A percentile compares a stretch with the other conserved stretches of the same genome.
These are phyloP conservation scores for Monilinia polystroma DNA, from an alignment of 2,329 filamentous ascomycete species.

Conservation along the genomic window DNA sequence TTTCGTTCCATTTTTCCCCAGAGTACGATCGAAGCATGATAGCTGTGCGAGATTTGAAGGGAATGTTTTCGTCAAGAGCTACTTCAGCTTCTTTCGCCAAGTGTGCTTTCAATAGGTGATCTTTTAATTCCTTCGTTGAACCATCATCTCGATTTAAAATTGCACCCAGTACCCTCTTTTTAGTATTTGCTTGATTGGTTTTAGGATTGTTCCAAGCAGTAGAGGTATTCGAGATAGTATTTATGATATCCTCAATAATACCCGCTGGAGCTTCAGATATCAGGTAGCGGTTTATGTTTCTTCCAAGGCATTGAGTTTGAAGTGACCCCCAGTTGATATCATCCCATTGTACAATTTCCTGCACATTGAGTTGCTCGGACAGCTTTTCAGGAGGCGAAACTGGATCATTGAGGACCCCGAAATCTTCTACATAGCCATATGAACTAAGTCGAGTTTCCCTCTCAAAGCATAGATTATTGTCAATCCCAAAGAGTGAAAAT, in stretches of 20 bases:
- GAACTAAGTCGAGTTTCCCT: conserved; percentile 66
- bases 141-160: not conserved
- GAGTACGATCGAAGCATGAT: conserved; percentile 74
- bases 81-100: conserved; percentile 1
- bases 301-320: conserved; percentile 63
- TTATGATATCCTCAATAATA: not conserved
- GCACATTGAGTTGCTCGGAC: not conserved
- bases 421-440: conserved; percentile 55
- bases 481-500: conserved; percentile 58
- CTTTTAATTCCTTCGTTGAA: not conserved
- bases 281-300: conserved; percentile 59
- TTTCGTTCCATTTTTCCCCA: conserved; percentile 72
- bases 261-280: not conserved
- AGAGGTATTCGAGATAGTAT: not conserved
- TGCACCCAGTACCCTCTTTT: not conserved
- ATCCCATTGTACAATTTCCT: conserved; percentile 52
- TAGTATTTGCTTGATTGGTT: not conserved
- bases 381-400: not conserved
- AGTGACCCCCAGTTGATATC: conserved; percentile 68
- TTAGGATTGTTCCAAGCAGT: not conserved
- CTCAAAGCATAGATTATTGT: conserved; percentile 65
- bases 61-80: not conserved
- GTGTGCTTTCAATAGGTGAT: conserved; percentile 3
- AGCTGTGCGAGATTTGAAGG: conserved; percentile 56
- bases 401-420: conserved; percentile 19